Evolutionary conservation across 495 filamentous ascomycete genomes (phyloP), one percentile per base, ranked within the genome.

Genomic region (Apodospora peruviana): DNA sequence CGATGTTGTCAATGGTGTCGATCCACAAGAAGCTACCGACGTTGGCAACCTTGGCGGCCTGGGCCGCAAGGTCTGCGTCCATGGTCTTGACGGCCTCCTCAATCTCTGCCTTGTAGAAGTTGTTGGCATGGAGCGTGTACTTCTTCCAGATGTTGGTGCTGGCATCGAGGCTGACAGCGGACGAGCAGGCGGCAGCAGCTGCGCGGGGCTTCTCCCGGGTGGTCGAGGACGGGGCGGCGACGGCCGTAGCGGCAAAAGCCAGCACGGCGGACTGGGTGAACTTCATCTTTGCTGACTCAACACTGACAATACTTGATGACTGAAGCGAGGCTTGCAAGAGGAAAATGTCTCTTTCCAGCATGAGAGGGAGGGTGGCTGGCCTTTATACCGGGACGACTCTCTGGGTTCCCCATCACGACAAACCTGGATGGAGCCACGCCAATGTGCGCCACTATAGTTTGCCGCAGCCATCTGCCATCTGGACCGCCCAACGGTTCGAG

Each of bases 1-100:
- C 72, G 16, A 85, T 80, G 62, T 84, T 84, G 47, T 56, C 76
- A 27, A 79, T 78, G 40, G 69, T 70, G 65, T 84, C 81, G 52
- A 87, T 70, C 85, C 85, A 89, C 48, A 81, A 62, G 70, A 88
- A 88, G 43, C 77, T 81, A 35, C 82, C 83, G 39, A 86, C 70
- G 16, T 86, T 66, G 41, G 83, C 85, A 34, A 83, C 83, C 53
- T 70, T 62, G 29, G 58, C 56, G 32, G 80, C 81, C 25, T 59
- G 44, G 3, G 65, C 53, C 17, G 64, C 66, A 48, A 78, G 51
- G 40, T 47, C 53, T 9, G 59, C 32, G 54, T 71, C 70, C n/a
- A 71, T 67, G 45, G 57, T 51, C 52, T 56, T 62, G 45, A 73
- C 71, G 55, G 76, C 75, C 16, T 68, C 70, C 45, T 66, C 54